Evolutionary conservation across 495 filamentous ascomycete genomes (phyloP).

Genomic region (Hypomontagnella monticulosa): DNA sequence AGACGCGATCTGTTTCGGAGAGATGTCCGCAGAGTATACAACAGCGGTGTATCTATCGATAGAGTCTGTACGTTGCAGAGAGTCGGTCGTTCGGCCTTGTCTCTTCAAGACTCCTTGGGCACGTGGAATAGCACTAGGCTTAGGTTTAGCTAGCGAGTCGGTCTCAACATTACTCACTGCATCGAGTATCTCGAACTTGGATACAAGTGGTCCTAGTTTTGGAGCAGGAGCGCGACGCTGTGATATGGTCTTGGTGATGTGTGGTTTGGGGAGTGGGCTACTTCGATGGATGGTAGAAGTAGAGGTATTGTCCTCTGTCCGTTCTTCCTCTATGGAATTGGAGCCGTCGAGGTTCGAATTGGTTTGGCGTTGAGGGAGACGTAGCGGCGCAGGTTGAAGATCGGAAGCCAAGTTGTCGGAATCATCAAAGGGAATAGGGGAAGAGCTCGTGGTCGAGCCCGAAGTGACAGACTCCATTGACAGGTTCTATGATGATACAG

Average conservation of each 20-base stretch:
- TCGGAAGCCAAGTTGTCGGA: slow-evolving; percentile 32
- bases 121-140: slow-evolving; percentile 22
- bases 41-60: background rate
- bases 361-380: slow-evolving; percentile 39
- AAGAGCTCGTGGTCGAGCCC: slow-evolving; percentile 21
- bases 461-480: slow-evolving; percentile 26
- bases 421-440: slow-evolving; percentile 19
- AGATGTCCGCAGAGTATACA: background rate
- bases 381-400: slow-evolving; percentile 46
- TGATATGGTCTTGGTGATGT: slow-evolving; percentile 13
- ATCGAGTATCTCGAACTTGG: slow-evolving; percentile 55
- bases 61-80: slow-evolving; percentile 2
- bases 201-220: slow-evolving; percentile 48
- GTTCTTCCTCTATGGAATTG: slow-evolving; percentile 3
- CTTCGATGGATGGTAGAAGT: background rate
- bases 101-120: slow-evolving; percentile 2
- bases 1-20: slow-evolving; percentile 17
- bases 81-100: slow-evolving; percentile 1
- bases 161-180: slow-evolving; percentile 41
- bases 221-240: slow-evolving; percentile 24
- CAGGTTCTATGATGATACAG: slow-evolving; percentile 21
- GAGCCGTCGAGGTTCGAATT: slow-evolving; percentile 26
- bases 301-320: background rate
- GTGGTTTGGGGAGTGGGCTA: slow-evolving; percentile 7
- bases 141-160: slow-evolving; percentile 20